A percentile compares a stretch with the other conserved stretches of the same genome.
These are phyloP conservation scores for Candida sakaeoensis DNA, from an alignment of 805 yeast genomes.

Conservation along the genomic window DNA sequence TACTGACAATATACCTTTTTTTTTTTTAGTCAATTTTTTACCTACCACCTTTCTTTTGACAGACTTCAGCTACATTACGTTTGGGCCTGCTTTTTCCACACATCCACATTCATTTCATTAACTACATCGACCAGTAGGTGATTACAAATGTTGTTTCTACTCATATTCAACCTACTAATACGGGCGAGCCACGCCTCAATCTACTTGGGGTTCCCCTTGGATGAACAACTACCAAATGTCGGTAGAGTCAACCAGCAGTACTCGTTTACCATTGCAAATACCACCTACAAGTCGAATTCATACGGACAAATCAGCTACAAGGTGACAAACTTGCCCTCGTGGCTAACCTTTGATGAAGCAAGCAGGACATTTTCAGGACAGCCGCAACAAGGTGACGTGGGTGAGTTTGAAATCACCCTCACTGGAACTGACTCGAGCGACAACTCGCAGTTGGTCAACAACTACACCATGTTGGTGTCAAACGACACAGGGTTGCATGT, in stretches of 20 bases:
- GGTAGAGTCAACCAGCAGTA: slow-evolving; percentile 68
- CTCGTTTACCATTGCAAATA: slow-evolving; percentile 61
- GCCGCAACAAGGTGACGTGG: slow-evolving; percentile 47
- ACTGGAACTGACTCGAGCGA: slow-evolving; percentile 65
- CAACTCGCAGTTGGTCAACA: slow-evolving; percentile 35
- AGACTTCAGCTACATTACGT: not conserved
- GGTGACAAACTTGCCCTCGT: slow-evolving; percentile 60
- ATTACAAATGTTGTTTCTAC: slow-evolving; percentile 8
- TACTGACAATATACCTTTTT: no score
- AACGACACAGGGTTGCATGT: slow-evolving; percentile 51
- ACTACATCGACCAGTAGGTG: not conserved
- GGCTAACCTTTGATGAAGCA: slow-evolving; percentile 70
- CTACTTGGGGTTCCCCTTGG: slow-evolving; percentile 69
- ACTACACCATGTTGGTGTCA: slow-evolving; percentile 61
- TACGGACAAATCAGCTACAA: slow-evolving; percentile 49
- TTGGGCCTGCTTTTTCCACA: no score
- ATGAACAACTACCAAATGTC: slow-evolving; percentile 81
- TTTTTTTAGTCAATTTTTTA: slow-evolving; percentile 1
- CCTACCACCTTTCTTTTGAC: not conserved
- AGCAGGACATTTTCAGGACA: slow-evolving; percentile 68
- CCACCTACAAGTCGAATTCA: slow-evolving; percentile 53
- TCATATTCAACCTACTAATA: slow-evolving; percentile 10
- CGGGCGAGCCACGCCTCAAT: slow-evolving; percentile 40
- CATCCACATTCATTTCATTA: not conserved
- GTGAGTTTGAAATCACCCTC: slow-evolving; percentile 43